These are phyloP conservation scores for Endotrypanum monterogeii DNA, from an alignment of 208 protist genomes.

Conservation along the genomic window DNA sequence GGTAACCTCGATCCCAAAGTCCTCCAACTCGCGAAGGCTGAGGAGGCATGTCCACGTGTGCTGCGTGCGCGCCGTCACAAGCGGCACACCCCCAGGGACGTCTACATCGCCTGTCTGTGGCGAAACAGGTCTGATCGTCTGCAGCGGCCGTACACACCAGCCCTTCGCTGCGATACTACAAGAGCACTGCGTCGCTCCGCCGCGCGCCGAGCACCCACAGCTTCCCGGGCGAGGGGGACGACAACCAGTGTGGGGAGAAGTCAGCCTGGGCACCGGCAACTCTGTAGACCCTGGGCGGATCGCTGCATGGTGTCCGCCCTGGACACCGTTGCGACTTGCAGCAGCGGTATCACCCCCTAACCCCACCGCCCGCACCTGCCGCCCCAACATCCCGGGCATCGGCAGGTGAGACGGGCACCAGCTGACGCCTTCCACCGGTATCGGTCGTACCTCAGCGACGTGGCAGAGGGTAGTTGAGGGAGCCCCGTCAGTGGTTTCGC, in stretches of 20 bases:
- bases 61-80: conserved; percentile 36
- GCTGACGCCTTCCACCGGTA: conserved; percentile 49
- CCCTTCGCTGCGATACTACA: conserved; percentile 22
- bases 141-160: conserved; percentile 66
- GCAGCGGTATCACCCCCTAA: conserved; percentile 9
- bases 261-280: conserved; percentile 10
- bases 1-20: conserved; percentile 42
- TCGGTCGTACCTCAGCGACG: conserved; percentile 45
- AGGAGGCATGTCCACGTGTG: conserved; percentile 44
- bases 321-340: not conserved
- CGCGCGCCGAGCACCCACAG: conserved; percentile 5
- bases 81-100: conserved; percentile 17
- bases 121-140: conserved; percentile 31
- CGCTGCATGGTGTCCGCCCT: not conserved
- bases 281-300: conserved; percentile 9
- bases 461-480: conserved; percentile 31
- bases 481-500: conserved; percentile 13
- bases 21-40: conserved; percentile 37
- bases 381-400: conserved; percentile 44
- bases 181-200: not conserved
- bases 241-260: conserved; percentile 3
- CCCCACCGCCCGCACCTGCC: conserved; percentile 40
- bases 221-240: conserved; percentile 22
- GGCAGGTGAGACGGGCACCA: conserved; percentile 55
- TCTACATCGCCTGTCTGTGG: conserved; percentile 23